Evolutionary conservation across 2,329 filamentous ascomycete genomes (phyloP).

Genomic region (Dactylellina parvicollis): DNA sequence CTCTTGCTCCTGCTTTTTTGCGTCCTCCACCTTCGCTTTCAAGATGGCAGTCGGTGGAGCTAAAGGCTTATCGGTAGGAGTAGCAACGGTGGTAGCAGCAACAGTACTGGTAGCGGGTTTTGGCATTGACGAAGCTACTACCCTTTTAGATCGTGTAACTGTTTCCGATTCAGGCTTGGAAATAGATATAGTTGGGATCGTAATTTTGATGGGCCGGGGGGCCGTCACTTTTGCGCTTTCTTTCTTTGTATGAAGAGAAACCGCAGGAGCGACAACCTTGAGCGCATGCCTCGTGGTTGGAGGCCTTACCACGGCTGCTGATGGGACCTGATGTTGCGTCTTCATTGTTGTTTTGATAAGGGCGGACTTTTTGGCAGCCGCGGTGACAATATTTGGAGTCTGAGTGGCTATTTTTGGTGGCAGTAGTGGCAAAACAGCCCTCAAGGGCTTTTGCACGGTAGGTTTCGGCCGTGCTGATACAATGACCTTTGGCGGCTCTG

Average conservation of each 20-base stretch:
- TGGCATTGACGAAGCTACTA: background rate
- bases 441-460: background rate
- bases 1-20: background rate
- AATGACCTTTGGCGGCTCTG: background rate
- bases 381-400: background rate
- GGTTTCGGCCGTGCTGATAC: background rate
- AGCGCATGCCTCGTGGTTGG: background rate
- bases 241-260: background rate
- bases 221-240: background rate
- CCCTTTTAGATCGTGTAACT: background rate
- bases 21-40: background rate
- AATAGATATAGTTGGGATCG: slow-evolving; percentile 2
- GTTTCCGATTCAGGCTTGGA: slow-evolving; percentile 13
- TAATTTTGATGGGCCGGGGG: background rate
- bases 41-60: background rate
- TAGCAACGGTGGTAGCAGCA: background rate
- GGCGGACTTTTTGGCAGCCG: background rate
- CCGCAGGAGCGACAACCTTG: background rate
- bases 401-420: background rate
- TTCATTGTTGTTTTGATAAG: background rate
- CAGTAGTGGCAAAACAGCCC: background rate
- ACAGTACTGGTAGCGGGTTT: too few relatives aligned
- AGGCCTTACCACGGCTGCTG: background rate
- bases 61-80: background rate
- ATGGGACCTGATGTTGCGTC: background rate